A percentile compares a stretch with the other conserved stretches of the same genome.
Evolutionary conservation across 2,329 filamentous ascomycete species (phyloP).

Genomic region (Gaeumannomyces tritici): DNA sequence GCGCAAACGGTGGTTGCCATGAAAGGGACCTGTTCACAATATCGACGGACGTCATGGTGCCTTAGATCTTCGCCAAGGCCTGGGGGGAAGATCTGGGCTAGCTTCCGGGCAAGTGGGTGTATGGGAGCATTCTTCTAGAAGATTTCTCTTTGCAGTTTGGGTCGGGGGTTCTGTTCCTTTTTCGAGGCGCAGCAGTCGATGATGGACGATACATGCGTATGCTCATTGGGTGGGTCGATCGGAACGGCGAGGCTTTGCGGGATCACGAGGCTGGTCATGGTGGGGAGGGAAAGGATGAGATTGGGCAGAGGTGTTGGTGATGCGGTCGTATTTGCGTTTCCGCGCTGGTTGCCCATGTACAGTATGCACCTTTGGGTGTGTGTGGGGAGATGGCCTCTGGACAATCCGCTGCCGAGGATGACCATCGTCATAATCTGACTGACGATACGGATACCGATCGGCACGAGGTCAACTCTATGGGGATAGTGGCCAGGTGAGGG

Average conservation of each 20-base stretch:
- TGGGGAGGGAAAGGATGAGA: not conserved
- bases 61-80: not conserved
- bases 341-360: too few relatives aligned
- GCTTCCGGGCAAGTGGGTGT: too few relatives aligned
- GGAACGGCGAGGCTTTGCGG: not conserved
- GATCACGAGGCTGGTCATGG: not conserved
- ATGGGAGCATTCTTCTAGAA: not conserved
- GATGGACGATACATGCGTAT: not conserved
- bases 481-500: not conserved
- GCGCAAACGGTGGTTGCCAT: not conserved
- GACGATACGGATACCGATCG: not conserved
- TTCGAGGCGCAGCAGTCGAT: not conserved
- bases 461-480: not conserved
- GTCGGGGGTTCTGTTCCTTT: not conserved
- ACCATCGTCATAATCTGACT: not conserved
- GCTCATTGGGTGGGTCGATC: not conserved
- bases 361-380: too few relatives aligned
- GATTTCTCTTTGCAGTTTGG: not conserved
- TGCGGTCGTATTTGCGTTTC: too few relatives aligned
- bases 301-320: too few relatives aligned
- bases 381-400: not conserved
- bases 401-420: not conserved
- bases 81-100: too few relatives aligned
- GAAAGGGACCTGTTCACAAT: not conserved
- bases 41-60: not conserved